Evolutionary conservation across 495 filamentous ascomycete genomes (phyloP), one percentile per base, ranked within the genome.

Genomic region (Penicillium canariense): DNA sequence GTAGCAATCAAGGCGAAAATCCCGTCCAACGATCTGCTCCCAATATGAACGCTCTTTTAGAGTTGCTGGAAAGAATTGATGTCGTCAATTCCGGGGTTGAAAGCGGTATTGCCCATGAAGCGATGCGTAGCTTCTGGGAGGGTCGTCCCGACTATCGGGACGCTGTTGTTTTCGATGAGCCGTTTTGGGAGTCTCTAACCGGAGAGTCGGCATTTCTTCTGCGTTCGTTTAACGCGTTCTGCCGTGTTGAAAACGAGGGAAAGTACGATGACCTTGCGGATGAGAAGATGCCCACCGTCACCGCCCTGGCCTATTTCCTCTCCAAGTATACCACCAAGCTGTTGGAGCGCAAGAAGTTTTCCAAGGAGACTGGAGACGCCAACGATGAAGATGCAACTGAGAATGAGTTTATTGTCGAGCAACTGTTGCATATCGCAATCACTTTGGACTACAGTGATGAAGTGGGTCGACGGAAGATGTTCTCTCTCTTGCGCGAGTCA

Each of bases 61-160:
- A 97, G 67, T 80, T 99, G 0, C 77, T 99, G 23, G 94, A 99
- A 70, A 86, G 94, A 53, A 91, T 99, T 54, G 92, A 97, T 63
- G 81, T 97, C 10, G 81, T 92, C 54, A 94, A 92, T 62, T 91
- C 94, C 10, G 91, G 92, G 15, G 81, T 87, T 22, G 92, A 97
- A 65, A 88, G 86, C 57, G 94, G 94, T 4, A 89, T 97, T 34
- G 91, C 89, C 1, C 80, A 91, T 18, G 89, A 96, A 60, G 94
- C 95, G 3, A 93, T 99, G 89, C 85, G 82, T 54, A 87, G 89
- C 44, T 97, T 99, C 76, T 99, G 94, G 94, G 87, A 91, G 61
- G 90, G 91, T 27, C 84, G 94, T 22, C 87, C 89, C 2, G 94
- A 99, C 65, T 96, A 97, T 65, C 77, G 89, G 4, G 89, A 94